These are phyloP conservation scores for Yamadazyma kitorensis DNA, from an alignment of 805 yeast genomes.

Conservation along the genomic window DNA sequence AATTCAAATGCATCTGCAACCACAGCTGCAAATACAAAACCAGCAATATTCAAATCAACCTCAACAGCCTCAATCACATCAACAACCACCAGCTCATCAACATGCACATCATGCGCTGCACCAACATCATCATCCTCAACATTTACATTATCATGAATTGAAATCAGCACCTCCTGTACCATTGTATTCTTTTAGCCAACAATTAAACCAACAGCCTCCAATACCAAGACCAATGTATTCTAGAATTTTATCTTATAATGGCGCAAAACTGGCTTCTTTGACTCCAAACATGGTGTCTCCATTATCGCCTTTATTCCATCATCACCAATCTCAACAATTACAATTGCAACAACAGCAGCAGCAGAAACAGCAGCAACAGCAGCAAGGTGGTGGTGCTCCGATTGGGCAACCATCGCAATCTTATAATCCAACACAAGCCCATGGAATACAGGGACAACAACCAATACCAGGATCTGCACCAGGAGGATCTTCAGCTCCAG, in stretches of 20 bases:
- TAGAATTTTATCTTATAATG: slow-evolving; percentile 8
- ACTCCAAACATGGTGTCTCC: slow-evolving; percentile 35
- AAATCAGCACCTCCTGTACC: slow-evolving; percentile 26
- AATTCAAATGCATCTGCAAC: not conserved
- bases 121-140: slow-evolving; percentile 3
- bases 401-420: slow-evolving; percentile 7
- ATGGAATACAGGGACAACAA: no score
- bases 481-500: slow-evolving; percentile 6
- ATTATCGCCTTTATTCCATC: slow-evolving; percentile 40
- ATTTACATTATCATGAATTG: slow-evolving; percentile 7
- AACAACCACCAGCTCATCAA: not conserved
- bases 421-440: slow-evolving; percentile 1
- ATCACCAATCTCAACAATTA: slow-evolving; percentile 8
- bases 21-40: no score
- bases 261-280: slow-evolving; percentile 19
- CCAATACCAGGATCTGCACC: not conserved
- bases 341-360: slow-evolving; percentile 3
- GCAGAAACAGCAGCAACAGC: slow-evolving; percentile 3
- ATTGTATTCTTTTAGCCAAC: slow-evolving; percentile 11
- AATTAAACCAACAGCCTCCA: slow-evolving; percentile 10
- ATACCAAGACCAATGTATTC: slow-evolving; percentile 5
- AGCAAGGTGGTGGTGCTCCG: slow-evolving; percentile 5
- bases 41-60: no score
- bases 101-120: slow-evolving; percentile 2
- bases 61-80: no score